These are phyloP conservation scores for Russula griseocarnosa DNA, from an alignment of 768 basidiomycete species.

Conservation along the genomic window DNA sequence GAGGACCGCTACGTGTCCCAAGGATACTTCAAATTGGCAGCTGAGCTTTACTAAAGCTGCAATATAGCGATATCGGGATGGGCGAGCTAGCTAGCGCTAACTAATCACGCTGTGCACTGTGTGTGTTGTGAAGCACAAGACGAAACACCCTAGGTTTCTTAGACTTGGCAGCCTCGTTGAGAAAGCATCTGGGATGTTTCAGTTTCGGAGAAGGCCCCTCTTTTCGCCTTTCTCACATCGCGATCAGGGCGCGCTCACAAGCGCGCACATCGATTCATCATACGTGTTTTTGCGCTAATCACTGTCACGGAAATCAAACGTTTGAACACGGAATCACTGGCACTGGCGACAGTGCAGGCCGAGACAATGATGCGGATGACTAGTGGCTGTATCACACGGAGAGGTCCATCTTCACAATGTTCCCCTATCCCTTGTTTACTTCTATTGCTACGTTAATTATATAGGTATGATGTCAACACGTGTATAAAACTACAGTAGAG, in stretches of 20 bases:
- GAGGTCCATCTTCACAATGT: neutral
- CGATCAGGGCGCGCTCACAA: neutral
- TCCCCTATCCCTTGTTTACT: neutral
- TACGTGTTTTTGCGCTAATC: too few species aligned
- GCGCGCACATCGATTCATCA: neutral
- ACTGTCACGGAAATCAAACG: too few species aligned
- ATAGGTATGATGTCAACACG: neutral
- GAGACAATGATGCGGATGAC: neutral
- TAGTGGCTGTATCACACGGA: too few species aligned
- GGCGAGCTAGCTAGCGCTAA: neutral
- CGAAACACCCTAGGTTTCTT: too few species aligned
- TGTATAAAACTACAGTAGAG: neutral
- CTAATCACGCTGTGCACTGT: neutral
- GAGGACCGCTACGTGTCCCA: too few species aligned
- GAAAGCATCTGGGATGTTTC: too few species aligned
- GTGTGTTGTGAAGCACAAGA: too few species aligned
- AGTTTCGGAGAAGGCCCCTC: neutral
- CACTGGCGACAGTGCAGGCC: neutral
- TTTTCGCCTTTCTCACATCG: neutral
- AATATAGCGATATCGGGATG: neutral
- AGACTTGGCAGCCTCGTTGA: neutral
- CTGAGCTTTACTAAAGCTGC: neutral
- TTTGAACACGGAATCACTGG: too few species aligned
- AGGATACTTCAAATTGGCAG: too few species aligned
- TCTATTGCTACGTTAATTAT: neutral